These are phyloP conservation scores for Smithsoniella earleae DNA, from an alignment of 163 green algal species.

Conservation along the genomic window DNA sequence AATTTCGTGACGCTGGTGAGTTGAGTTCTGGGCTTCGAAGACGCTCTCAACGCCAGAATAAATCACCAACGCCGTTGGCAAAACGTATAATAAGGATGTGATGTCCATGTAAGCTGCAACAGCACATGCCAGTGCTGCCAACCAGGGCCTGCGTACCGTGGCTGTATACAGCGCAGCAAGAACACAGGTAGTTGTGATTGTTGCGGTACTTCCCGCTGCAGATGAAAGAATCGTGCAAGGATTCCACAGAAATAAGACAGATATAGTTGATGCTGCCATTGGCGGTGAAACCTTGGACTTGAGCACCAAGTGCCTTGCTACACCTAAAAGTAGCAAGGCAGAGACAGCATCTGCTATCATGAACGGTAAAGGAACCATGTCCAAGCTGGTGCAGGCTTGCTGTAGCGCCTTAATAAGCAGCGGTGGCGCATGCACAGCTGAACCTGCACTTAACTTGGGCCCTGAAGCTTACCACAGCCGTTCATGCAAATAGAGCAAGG, in stretches of 20 bases:
- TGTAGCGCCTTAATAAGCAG: not conserved
- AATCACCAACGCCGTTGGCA: not conserved
- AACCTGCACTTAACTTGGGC: not conserved
- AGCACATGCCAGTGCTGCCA: not conserved
- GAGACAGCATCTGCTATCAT: not conserved
- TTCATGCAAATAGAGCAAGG: not conserved
- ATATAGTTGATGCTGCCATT: not conserved
- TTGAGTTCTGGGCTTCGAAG: not conserved
- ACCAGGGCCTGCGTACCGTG: not conserved
- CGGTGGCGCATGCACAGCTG: not conserved
- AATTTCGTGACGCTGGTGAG: not conserved
- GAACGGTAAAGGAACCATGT: not conserved
- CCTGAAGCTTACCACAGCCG: not conserved
- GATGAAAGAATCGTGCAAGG: not conserved
- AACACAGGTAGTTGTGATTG: not conserved
- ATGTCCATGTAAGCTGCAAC: conserved; percentile 16
- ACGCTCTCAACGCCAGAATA: not conserved
- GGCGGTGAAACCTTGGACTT: not conserved
- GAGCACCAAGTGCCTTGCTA: not conserved
- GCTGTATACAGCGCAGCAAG: not conserved
- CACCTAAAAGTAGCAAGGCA: not conserved
- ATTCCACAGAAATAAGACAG: conserved; percentile 11
- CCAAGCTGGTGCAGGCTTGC: not conserved
- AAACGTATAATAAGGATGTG: not conserved
- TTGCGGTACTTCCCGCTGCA: not conserved